Conservation (phyloP, 768 basidiomycete genomes). For the Rubroboletus pulcherrimus region DNA sequence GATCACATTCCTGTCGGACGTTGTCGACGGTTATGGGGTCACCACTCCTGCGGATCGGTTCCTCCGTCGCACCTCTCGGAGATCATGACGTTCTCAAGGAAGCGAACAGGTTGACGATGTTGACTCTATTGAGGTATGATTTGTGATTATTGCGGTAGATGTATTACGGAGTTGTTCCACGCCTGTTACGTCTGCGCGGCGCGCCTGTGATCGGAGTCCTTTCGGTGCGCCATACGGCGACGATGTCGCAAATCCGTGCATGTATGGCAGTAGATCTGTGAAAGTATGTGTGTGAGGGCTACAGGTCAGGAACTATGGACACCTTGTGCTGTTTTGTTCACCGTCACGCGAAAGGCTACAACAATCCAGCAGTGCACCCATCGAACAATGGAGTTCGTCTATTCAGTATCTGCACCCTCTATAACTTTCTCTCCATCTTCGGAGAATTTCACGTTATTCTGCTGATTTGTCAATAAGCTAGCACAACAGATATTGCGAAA, state of each 20-base stretch:
- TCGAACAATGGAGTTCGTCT: neutral
- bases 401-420: slow-evolving; percentile 41
- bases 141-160: neutral
- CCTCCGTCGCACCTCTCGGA: neutral
- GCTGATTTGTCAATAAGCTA: neutral
- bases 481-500: neutral
- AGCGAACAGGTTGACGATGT: neutral
- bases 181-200: neutral
- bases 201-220: neutral
- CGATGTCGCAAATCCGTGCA: neutral
- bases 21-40: no score
- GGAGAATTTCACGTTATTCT: slow-evolving; percentile 78
- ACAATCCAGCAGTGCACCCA: neutral
- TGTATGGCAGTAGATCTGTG: neutral
- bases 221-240: neutral
- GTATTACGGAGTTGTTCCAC: neutral
- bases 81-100: neutral
- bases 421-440: slow-evolving; percentile 70
- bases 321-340: neutral
- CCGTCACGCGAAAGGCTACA: neutral
- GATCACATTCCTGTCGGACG: neutral
- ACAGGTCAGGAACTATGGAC: neutral
- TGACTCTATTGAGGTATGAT: neutral
- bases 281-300: neutral
- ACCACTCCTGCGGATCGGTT: neutral